Evolutionary conservation across 495 filamentous ascomycete species (phyloP), one percentile per base, ranked within the genome.

Genomic region (Aspergillus diversus): DNA sequence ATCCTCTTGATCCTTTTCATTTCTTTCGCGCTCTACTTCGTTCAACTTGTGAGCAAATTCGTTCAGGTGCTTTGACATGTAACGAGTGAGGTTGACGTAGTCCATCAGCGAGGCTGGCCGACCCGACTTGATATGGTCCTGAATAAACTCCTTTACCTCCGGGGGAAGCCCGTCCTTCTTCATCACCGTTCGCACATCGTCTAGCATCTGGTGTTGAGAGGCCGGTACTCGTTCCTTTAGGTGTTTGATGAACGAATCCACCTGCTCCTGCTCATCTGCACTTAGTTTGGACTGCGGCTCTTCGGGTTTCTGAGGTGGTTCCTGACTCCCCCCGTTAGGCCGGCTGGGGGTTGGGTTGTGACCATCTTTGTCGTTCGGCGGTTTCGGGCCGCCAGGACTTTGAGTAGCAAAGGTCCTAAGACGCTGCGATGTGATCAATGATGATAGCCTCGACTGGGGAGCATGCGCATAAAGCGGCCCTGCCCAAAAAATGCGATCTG

Each of bases 381-480:
- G 74, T 55, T 82, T 83, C 68, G 82, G 80, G 57, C 76, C 74
- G 33, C 75, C 74, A 37, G 80, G 76, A 37, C 77, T 73, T 17
- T 74, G 69, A 50, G 84, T 83, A 53, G 87, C 78, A 71, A 88
- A 92, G 16, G 75, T 71, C 68, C 87, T 81, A 55, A 73, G 59
- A 46, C 78, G 81, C 51, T 79, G 81, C 43, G 78, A 70, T 54
- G 79, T 72, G 71, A 83, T 68, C 17, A 84, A 63, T 34, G 81
- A 78, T 17, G 79, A 75, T 33, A 82, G 70, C 59, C 72, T 72
- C 16, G 79, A 76, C 17, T 70, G 68, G 54, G 76, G 59, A 59
- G 71, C 53, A 69, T 66, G 70, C 69, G 77, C 52, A 58, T 74
- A 69, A 33, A 71, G 73, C 53, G 77, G 75, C 59, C 67, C 73